These are phyloP conservation scores for Aureobasidium zeae DNA, from an alignment of 2,329 filamentous ascomycete genomes.

Conservation along the genomic window DNA sequence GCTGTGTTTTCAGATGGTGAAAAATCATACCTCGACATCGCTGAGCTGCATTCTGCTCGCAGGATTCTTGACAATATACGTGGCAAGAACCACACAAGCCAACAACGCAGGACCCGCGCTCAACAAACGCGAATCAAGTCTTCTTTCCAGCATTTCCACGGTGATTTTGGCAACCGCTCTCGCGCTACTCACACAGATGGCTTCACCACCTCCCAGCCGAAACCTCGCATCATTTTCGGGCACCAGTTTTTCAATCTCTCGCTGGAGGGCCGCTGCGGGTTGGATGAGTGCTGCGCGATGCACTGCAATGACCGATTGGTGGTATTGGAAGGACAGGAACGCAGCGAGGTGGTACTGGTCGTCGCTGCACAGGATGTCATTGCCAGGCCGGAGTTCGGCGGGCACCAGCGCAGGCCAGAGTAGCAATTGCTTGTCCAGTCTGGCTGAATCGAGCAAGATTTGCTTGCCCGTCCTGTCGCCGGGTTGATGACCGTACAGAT, in stretches of 20 bases:
- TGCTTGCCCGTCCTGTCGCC: slow-evolving; percentile 8
- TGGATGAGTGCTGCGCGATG: slow-evolving; percentile 9
- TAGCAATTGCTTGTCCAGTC: slow-evolving; percentile 8
- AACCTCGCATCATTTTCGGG: slow-evolving; percentile 5
- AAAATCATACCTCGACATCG: slow-evolving; percentile 3
- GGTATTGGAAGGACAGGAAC: slow-evolving; percentile 9
- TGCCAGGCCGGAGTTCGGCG: slow-evolving; percentile 7
- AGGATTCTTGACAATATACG: slow-evolving; percentile 9
- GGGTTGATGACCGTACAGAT: slow-evolving; percentile 13
- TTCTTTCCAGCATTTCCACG: slow-evolving; percentile 3
- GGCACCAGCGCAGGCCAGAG: slow-evolving; percentile 7
- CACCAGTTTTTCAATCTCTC: slow-evolving; percentile 4
- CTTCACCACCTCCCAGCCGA: slow-evolving; percentile 7
- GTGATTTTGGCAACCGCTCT: slow-evolving; percentile 5
- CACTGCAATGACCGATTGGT: slow-evolving; percentile 10
- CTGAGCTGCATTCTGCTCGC: slow-evolving; percentile 11
- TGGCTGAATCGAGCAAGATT: slow-evolving; percentile 7
- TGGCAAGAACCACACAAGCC: slow-evolving; percentile 10
- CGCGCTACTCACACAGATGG: slow-evolving; percentile 10
- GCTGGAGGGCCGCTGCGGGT: slow-evolving; percentile 1
- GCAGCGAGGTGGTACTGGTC: slow-evolving; percentile 9
- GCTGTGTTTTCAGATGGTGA: not conserved
- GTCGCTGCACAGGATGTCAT: slow-evolving; percentile 4
- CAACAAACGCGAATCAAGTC: not conserved
- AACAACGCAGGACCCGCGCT: not conserved